Base-by-base conservation (phyloP, 345 rosid species). In the Triadica sebifera region DNA sequence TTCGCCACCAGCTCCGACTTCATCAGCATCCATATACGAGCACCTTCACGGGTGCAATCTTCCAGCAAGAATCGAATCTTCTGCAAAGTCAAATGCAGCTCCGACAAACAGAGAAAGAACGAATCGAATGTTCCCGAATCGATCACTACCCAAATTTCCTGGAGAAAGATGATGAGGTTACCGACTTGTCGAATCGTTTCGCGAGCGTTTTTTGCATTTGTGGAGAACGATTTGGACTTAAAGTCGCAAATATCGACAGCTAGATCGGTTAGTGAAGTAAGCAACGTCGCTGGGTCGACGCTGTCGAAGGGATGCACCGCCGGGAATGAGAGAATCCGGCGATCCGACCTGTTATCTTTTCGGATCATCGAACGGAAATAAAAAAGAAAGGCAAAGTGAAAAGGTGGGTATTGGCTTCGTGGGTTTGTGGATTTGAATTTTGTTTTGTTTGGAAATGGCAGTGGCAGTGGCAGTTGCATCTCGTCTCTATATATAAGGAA, bases 71-170 rank as follows among this genome's bases (percentile, higher is more conserved):
- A 85, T 20, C 57, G 81, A 29, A 94, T 66, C 83, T 86, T 89
- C 84, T 90, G 94, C 77, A 91, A 76, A 39, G 84, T 69, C 75
- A 88, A 65, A 53, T 91, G 93, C 56, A 94, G 88, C 91, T 91
- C 96, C 11, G 93, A 88, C 3, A 94, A 82, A 75, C 88, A 67
- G 65, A 86, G 68, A 62, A 83, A 75, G 9, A 79, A 75, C 25
- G 85, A 68, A 12, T 78, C 80, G 34, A 29, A 29, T 29, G 34
- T 29, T 1, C 1, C 34, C 34, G 34, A 29, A 29, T 29, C 34
- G 34, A 73, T 65, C 72, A 61, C 58, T 5, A 4, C 72, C 25
- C 77, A 77, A 45, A 89, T 37, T 25, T 94, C 97, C 53, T 89
- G 81, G 2, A 94, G 81, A 67, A 88, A 53, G 50, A 84, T 10